A percentile compares a stretch with the other conserved stretches of the same genome.
These are phyloP conservation scores for Curvularia spicifera DNA, from an alignment of 2,329 filamentous ascomycete species.

Conservation along the genomic window DNA sequence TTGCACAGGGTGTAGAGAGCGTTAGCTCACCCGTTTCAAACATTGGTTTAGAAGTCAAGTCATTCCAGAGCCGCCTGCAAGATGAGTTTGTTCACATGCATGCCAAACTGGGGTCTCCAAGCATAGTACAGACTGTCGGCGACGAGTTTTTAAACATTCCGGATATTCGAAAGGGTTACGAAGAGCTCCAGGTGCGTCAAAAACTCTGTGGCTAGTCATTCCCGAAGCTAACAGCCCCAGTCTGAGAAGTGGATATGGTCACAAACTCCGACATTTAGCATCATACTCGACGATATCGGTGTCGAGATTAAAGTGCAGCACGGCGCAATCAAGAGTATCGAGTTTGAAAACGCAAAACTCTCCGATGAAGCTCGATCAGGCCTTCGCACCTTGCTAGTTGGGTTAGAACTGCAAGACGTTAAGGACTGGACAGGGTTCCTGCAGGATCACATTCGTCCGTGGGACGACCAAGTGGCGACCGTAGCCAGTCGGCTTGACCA, in stretches of 20 bases:
- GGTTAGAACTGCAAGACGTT: slow-evolving; percentile 59
- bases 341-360: slow-evolving; percentile 37
- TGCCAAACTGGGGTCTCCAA: slow-evolving; percentile 49
- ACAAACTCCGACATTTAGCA: slow-evolving; percentile 84
- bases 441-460: slow-evolving; percentile 21
- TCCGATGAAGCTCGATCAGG: slow-evolving; percentile 19
- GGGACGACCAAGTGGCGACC: slow-evolving; percentile 18
- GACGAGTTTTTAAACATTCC: slow-evolving; percentile 59
- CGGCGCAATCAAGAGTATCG: slow-evolving; percentile 62
- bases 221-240: slow-evolving; percentile 51
- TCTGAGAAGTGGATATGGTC: slow-evolving; percentile 78
- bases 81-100: slow-evolving; percentile 72
- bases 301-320: slow-evolving; percentile 53
- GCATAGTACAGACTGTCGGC: slow-evolving; percentile 57
- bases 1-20: slow-evolving; percentile 86
- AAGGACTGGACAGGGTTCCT: slow-evolving; percentile 47
- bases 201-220: background rate
- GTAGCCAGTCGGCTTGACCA: slow-evolving; percentile 30
- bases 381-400: slow-evolving; percentile 34
- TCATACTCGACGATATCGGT: slow-evolving; percentile 47
- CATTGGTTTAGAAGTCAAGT: slow-evolving; percentile 63
- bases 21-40: slow-evolving; percentile 86
- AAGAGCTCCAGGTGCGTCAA: slow-evolving; percentile 64
- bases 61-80: slow-evolving; percentile 56
- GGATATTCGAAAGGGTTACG: slow-evolving; percentile 66